These are phyloP conservation scores for Neonectria sp. DNA, from an alignment of 2,329 filamentous ascomycete species.

Conservation along the genomic window DNA sequence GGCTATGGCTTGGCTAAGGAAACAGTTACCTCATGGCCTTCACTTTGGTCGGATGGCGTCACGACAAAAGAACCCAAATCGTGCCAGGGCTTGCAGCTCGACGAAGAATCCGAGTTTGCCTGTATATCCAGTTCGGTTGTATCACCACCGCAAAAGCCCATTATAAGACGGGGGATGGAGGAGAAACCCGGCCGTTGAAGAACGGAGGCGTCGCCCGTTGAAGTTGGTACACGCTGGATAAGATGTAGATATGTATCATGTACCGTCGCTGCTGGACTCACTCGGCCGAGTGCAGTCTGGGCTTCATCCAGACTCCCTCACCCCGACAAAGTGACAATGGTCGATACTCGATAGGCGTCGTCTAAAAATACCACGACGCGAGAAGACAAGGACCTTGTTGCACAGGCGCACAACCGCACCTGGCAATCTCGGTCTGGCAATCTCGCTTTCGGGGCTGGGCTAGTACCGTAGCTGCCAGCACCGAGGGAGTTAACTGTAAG, in stretches of 20 bases:
- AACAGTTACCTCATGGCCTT: constrained; percentile 5
- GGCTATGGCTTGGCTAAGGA: constrained; percentile 26
- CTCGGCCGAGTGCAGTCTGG: constrained; percentile 13
- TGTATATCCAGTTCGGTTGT: neutral
- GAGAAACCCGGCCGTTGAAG: neutral
- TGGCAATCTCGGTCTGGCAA: constrained; percentile 7
- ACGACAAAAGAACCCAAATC: constrained; percentile 8
- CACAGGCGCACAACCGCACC: neutral
- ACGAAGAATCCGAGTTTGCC: neutral
- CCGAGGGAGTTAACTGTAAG: neutral
- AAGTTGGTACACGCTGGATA: neutral
- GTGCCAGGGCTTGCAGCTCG: constrained; percentile 1
- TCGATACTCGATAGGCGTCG: neutral
- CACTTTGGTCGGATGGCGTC: constrained; percentile 10
- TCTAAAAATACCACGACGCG: neutral
- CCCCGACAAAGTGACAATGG: neutral
- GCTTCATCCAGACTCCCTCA: neutral
- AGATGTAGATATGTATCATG: neutral
- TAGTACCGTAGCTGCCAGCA: neutral
- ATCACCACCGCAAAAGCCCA: neutral
- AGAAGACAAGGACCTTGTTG: neutral
- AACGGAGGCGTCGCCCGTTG: neutral
- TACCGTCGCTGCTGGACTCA: neutral
- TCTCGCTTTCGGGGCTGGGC: neutral
- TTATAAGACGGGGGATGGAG: neutral